Evolutionary conservation across 1,284 basidiomycete species (phyloP), one percentile per base, ranked within the genome.

Genomic region (Cryptococcus sp.): DNA sequence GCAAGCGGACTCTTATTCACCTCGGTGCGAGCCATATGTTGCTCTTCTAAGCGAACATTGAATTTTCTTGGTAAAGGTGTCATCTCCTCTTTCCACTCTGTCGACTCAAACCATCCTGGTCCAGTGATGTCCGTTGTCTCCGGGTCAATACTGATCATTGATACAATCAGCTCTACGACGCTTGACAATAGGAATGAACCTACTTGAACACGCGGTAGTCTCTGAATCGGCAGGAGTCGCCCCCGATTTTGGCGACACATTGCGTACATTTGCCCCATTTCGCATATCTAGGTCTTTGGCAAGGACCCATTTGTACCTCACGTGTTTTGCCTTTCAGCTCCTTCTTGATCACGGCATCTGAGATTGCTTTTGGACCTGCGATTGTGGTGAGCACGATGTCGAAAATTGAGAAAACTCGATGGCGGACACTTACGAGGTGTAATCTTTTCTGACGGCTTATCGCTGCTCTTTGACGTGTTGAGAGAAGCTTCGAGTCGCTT

Each of bases 201-300:
- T 53, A 78, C 75, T 65, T 63, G 54, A 78, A 77, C 2, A 64
- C 52, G 22, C 77, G 57, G 51, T 70, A 75, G 17, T 70, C 66
- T 34, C 69, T 56, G 50, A 77, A 78, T 17, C 77, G 66, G 60
- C 77, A 78, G 23, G 61, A 64, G 58, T 78, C 76, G 19, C 75
- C 73, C 1, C 67, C 66, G 5, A 68, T 23, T 54, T 77, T 77
- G 39, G 62, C 62, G 5, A 74, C 59, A 47, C 76, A 78, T 39
- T 76, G 71, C 3, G 66, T 70, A 52, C 76, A 77, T 62, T 73
- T 74, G 26, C 70, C 70, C 71, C 69, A 73, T 29, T 59, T 52
- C 4, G 51, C 63, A 54, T 77, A 78, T 10, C 73, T 63, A 3
- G 67, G 59, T 38, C 72, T 59, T 3, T 68, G 54, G 47, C 76